Evolutionary conservation across 495 filamentous ascomycete species (phyloP), one percentile per base, ranked within the genome.

Genomic region (Lentithecium fluviatile): DNA sequence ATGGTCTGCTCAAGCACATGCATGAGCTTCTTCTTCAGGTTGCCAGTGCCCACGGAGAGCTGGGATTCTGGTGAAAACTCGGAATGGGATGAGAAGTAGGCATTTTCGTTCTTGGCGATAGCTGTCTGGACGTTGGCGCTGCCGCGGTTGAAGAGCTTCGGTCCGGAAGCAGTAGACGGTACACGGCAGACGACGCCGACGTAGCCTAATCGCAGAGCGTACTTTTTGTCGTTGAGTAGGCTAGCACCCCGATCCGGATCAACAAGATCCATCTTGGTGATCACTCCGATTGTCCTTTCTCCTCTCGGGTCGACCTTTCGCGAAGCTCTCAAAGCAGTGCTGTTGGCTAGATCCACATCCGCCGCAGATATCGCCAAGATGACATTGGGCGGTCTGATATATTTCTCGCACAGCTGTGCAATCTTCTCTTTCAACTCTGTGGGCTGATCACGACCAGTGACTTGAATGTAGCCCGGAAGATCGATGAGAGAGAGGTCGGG

Each of bases 231-330:
- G 38, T 76, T 80, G 6, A 99, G 77, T 32, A 99, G 88, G 29
- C 80, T 79, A 15, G 82, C 80, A 15, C 91, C 94, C 57, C 94
- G 84, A 19, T 78, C 78, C 12, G 94, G 82, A 56, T 96, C 91
- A 19, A 99, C 91, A 20, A 99, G 82, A 70, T 99, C 94, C 93
- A 99, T 96, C 76, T 99, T 99, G 23, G 94, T 99, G 23, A 99
- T 88, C 21, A 99, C 94, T 37, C 94, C 94, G 69, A 99, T 97
- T 2, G 94, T 99, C 52, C 94, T 80, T 72, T 99, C 95, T 24
- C 94, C 94, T 52, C 95, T 79, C 3, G 95, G 95, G 70, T 99
- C 94, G 11, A 97, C 92, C 56, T 91, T 80, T 54, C 95, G 82
- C 69, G 91, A 96, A 24, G 94, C 91, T 56, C 93, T 81, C 25